Base-by-base conservation (phyloP, 495 filamentous ascomycete species). In the Xylaria bambusicola region DNA sequence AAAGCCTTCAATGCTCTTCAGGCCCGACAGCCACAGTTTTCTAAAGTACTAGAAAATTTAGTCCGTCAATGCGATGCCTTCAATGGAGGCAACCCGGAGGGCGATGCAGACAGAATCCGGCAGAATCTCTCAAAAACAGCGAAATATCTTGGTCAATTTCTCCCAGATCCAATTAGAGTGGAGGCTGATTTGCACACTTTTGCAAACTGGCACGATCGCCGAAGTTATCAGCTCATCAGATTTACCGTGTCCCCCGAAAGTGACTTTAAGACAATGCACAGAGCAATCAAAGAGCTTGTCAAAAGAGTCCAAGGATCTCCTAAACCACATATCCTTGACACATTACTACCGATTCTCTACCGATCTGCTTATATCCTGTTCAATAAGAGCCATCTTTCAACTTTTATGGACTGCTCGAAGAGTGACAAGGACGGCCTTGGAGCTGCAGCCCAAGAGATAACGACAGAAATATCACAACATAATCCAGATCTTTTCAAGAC, bases 1-100 rank as follows among this genome's bases (percentile, higher is more conserved):
- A 90, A 85, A 67, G 93, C 93, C 0, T 93, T 97, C 68, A 94
- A 96, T 69, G 87, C 86, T n/a, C 81, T 94, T 65, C 89, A 93
- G 70, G 80, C 79, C 20, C 84, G 91, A 48, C 91, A 92, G 66
- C 80, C 84, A 6, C 79, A 80, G 46, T 86, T 89, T 64, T 83
- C 87, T 23, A 85, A 85, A 36, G 86, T 86, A 18, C 73, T 96
- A 60, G 82, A 86, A 26, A 75, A 84, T 15, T 91, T 90, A 65
- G 74, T 98, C 42, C 83, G 88, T 65, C 78, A 84, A 7, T 97
- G 93, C 66, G 92, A 96, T 63, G 83, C 87, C 12, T 95, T 87
- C 74, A 97, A 93, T 77, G 92, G 91, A 23, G 92, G 92, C 20
- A 87, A 93, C 17, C 85, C 90, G 64, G 88, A 92, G 20, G 84